Evolutionary conservation across 2,329 filamentous ascomycete species (phyloP), one percentile per base, ranked within the genome.

Genomic region (Acarospora socialis): DNA sequence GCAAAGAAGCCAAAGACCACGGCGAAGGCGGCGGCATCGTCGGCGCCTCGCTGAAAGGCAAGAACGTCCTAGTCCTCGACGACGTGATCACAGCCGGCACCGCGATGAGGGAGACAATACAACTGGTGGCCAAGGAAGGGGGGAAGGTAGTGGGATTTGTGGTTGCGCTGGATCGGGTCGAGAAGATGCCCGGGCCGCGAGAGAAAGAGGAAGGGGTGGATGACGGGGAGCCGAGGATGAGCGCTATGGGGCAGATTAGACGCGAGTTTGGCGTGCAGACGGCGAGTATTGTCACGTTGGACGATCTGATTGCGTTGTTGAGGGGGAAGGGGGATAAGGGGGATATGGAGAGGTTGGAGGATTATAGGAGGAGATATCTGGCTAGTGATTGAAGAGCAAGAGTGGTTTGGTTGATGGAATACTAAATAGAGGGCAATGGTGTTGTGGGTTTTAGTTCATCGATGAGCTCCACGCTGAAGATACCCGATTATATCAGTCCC

Each of bases 41-140:
- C 9, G 90, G 90, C 7, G 81, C 83, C 18, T 69, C 77, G 5
- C 63, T 95, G 48, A 79, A 80, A 59, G 86, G 81, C 33, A 86
- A 90, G 68, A 73, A 70, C 38, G 74, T 94, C 10, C 66, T 98
- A 20, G 81, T 98, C 45, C 77, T 98, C 23, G 90, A 98, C 63
- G 90, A 95, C 59, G 87, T 98, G 35, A 87, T 95, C 49, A 94
- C 86, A 1, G 87, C 84, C 1, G 90, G 90, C 17, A 95, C 86
- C 1, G 90, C 90, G 23, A 86, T 94, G 61, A 70, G 84, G 36
- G 86, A 95, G 56, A 83, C 87, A 9, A 84, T 95, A 38, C 74
- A 74, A 33, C 90, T 93, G 56, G 93, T 95, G 52, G 69, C 74
- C 46, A 73, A 73, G 46, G 79, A 92, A 53, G 90, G 87, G 3